Conservation (phyloP, 1,139 yeast species). For the Protomyces arabidopsidicola region DNA sequence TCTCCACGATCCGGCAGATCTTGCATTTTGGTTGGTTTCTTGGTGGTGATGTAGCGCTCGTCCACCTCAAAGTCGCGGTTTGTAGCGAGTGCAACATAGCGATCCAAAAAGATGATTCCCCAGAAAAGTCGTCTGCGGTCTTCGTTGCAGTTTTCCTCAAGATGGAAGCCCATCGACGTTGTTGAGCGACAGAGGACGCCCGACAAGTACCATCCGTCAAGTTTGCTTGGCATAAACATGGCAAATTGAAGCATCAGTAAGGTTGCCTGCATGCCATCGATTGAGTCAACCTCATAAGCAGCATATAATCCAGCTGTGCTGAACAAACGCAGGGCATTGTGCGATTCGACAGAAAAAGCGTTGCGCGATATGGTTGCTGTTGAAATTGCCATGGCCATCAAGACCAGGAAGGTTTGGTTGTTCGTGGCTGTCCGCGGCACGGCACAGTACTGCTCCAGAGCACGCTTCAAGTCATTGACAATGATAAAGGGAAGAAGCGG, state of each 20-base stretch:
- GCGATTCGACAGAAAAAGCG: conserved; percentile 5
- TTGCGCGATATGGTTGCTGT: conserved; percentile 8
- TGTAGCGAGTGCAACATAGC: not conserved
- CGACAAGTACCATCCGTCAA: conserved; percentile 17
- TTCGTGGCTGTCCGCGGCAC: not conserved
- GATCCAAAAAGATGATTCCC: not conserved
- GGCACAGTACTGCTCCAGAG: not conserved
- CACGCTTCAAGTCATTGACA: not conserved
- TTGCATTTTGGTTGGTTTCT: not conserved
- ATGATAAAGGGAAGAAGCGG: conserved; percentile 6
- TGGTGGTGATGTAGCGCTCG: not conserved
- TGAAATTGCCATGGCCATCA: conserved; percentile 17
- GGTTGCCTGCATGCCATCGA: conserved; percentile 11
- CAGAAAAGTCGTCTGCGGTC: not conserved
- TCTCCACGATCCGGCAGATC: not conserved
- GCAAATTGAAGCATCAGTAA: conserved; percentile 16
- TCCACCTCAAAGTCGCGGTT: not conserved
- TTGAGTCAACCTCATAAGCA: conserved; percentile 14
- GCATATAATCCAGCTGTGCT: conserved; percentile 10
- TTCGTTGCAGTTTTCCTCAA: not conserved
- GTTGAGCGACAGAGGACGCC: conserved; percentile 2
- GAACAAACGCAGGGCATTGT: conserved; percentile 16
- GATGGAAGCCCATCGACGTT: not conserved
- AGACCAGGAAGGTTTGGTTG: conserved; percentile 3
- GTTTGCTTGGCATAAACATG: conserved; percentile 4